These are phyloP conservation scores for Violaceomyces palustris DNA, from an alignment of 1,284 basidiomycete genomes.

Conservation along the genomic window DNA sequence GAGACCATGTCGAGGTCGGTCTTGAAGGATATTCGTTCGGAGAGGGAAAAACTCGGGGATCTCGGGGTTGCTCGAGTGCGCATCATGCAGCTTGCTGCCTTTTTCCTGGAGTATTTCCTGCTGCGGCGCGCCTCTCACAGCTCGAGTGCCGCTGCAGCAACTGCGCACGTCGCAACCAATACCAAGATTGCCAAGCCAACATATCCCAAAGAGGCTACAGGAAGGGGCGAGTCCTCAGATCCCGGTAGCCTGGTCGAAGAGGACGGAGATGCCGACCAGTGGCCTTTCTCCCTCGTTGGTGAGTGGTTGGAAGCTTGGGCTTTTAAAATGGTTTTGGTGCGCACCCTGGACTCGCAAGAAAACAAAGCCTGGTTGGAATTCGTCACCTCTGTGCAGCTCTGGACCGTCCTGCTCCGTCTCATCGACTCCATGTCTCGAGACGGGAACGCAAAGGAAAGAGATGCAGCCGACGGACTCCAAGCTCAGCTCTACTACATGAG, in stretches of 20 bases:
- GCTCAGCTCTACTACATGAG: slow-evolving; percentile 48
- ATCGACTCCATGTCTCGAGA: slow-evolving; percentile 43
- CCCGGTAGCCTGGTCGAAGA: background rate
- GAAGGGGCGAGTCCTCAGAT: background rate
- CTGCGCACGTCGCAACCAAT: background rate
- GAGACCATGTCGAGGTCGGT: slow-evolving; percentile 38
- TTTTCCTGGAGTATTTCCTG: slow-evolving; percentile 50
- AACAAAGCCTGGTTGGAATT: slow-evolving; percentile 47
- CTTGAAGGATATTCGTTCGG: slow-evolving; percentile 48
- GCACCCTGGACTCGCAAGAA: slow-evolving; percentile 36
- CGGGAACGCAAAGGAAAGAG: slow-evolving; percentile 24
- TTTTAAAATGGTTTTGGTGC: slow-evolving; percentile 42
- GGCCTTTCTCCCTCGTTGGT: slow-evolving; percentile 36
- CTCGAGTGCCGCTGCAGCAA: background rate
- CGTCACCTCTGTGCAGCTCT: slow-evolving; percentile 41
- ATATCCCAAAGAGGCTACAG: background rate
- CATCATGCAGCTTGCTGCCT: slow-evolving; percentile 42
- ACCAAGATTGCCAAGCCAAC: slow-evolving; percentile 4
- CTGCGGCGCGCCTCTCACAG: slow-evolving; percentile 15
- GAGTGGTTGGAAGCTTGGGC: slow-evolving; percentile 50
- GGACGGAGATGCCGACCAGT: slow-evolving; percentile 6
- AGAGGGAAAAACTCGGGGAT: slow-evolving; percentile 48
- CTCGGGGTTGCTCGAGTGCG: slow-evolving; percentile 44
- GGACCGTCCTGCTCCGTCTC: slow-evolving; percentile 45
- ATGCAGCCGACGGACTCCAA: slow-evolving; percentile 43